phyloP scores from a whole-genome alignment of 257 asterid species.

The Primulina huaijiensis region DNA sequence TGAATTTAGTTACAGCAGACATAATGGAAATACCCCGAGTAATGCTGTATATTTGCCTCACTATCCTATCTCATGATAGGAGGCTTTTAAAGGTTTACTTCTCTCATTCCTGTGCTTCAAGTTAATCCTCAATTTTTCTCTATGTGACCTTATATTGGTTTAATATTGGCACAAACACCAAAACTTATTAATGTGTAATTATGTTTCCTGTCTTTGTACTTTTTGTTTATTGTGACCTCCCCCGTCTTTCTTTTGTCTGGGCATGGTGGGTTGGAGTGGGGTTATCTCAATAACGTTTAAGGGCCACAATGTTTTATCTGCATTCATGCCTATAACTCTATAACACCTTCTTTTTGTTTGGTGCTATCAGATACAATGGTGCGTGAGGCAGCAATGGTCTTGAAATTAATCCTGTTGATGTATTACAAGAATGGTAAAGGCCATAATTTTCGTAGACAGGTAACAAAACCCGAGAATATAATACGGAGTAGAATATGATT shows the following conservation, averaged over 20 bases:
- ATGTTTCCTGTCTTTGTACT: neutral
- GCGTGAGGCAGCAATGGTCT: constrained; percentile 76
- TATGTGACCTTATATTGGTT: constrained; percentile 6
- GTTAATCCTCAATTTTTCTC: neutral
- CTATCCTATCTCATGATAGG: neutral
- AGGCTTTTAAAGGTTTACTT: neutral
- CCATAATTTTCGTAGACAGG: constrained; percentile 92
- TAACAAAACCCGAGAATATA: constrained; percentile 24
- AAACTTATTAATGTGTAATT: neutral
- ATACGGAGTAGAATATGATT: neutral
- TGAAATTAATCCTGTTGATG: constrained; percentile 69
- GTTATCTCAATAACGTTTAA: neutral
- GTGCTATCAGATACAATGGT: constrained; percentile 69
- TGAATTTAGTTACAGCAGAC: constrained; percentile 3
- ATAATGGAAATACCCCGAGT: neutral
- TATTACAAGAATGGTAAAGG: constrained; percentile 79
- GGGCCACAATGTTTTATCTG: constrained; percentile 12
- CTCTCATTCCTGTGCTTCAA: neutral
- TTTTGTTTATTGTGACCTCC: neutral
- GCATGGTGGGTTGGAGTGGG: neutral
- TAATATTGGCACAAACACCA: neutral
- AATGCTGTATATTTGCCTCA: neutral
- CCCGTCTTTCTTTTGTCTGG: constrained; percentile 6
- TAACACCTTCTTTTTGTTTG: constrained; percentile 14
- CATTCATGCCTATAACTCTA: neutral